Evolutionary conservation across 106 monocot species (phyloP).

Genomic region (Acanthochlamys bracteata): DNA sequence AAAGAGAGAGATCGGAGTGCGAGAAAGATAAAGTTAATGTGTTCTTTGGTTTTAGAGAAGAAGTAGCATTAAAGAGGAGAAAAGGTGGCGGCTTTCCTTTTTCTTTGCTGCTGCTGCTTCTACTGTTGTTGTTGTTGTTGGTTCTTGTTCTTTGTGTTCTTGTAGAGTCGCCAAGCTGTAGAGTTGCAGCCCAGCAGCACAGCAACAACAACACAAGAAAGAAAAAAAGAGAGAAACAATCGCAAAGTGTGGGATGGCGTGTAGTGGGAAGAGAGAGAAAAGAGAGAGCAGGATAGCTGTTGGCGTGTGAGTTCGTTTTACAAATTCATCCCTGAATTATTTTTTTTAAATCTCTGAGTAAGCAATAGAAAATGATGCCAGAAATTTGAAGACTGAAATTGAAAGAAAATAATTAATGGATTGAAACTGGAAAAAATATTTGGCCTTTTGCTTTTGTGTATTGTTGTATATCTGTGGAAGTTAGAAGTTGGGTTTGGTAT

Average conservation of each 20-base stretch:
- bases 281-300: neutral
- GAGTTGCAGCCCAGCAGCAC: too few species aligned
- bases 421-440: too few species aligned
- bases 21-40: conserved; percentile 7
- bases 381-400: too few species aligned
- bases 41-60: conserved; percentile 5
- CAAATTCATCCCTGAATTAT: neutral
- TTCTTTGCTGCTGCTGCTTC: neutral
- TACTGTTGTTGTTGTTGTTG: neutral
- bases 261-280: too few species aligned
- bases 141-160: neutral
- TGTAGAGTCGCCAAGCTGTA: neutral
- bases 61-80: neutral
- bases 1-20: conserved; percentile 6
- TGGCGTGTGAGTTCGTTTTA: neutral
- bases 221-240: neutral
- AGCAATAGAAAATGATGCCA: too few species aligned
- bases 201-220: too few species aligned
- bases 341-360: too few species aligned
- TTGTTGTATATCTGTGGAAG: too few species aligned
- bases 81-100: conserved; percentile 5
- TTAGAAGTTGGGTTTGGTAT: too few species aligned
- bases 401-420: too few species aligned
- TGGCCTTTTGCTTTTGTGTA: too few species aligned
- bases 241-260: too few species aligned